phyloP scores from a whole-genome alignment of 805 yeast species.

The Blastobotrys mokoenaii region DNA sequence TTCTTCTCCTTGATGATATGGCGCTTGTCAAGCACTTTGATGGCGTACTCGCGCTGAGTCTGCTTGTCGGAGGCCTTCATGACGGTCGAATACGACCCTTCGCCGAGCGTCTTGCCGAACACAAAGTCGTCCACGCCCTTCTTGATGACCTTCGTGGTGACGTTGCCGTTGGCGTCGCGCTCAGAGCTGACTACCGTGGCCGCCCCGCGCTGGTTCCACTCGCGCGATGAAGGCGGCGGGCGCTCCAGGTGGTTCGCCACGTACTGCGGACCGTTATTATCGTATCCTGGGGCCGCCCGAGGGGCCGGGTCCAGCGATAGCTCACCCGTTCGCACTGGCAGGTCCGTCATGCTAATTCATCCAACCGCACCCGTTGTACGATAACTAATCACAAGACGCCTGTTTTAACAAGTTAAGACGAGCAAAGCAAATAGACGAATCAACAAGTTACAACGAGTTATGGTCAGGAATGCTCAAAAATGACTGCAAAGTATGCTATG shows the following conservation, averaged over 20 bases:
- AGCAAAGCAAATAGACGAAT: no score
- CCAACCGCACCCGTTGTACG: no score
- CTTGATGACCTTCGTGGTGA: conserved; percentile 40
- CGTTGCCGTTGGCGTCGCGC: conserved; percentile 40
- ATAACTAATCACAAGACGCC: no score
- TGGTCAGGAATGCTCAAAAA: no score
- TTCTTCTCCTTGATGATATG: conserved; percentile 93
- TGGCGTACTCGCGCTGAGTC: conserved; percentile 72
- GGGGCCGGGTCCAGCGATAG: not conserved
- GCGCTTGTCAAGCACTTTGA: conserved; percentile 81
- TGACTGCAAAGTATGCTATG: no score
- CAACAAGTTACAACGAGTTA: no score
- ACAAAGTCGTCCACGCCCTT: conserved; percentile 73
- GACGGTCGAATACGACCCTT: conserved; percentile 93
- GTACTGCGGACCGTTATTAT: not conserved
- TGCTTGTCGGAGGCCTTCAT: conserved; percentile 74
- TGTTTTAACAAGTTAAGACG: no score
- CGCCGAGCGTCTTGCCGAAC: conserved; percentile 84
- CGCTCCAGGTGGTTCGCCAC: not conserved
- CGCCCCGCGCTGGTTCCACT: conserved; percentile 53
- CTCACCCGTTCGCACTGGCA: not conserved
- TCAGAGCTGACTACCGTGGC: conserved; percentile 43
- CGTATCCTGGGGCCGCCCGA: not conserved
- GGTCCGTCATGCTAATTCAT: not conserved
- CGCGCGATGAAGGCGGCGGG: conserved; percentile 23